Percentiles rank a stretch among this genome's conserved stretches.
Conservation (phyloP, 257 asterid genomes). For the Rauvolfia tetraphylla region DNA sequence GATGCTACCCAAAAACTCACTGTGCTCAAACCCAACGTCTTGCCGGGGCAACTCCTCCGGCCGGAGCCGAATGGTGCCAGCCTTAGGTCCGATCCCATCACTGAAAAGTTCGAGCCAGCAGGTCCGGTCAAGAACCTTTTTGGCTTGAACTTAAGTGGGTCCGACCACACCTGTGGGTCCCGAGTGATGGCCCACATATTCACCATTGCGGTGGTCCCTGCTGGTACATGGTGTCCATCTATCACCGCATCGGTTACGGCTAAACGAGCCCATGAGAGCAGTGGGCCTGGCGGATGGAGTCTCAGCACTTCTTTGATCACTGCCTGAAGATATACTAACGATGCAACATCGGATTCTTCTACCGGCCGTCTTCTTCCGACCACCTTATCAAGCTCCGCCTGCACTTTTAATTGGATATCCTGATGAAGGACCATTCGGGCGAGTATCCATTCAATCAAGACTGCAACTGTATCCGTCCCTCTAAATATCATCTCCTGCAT, state of each 20-base stretch:
- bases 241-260: conserved; percentile 11
- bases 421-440: conserved; percentile 28
- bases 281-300: conserved; percentile 38
- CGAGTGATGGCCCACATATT: conserved; percentile 38
- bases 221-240: conserved; percentile 24
- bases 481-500: conserved; percentile 38
- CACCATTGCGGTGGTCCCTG: conserved; percentile 34
- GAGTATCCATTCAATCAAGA: conserved; percentile 32
- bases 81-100: conserved; percentile 30
- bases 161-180: conserved; percentile 22
- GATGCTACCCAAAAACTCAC: conserved; percentile 33
- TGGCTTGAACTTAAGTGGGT: conserved; percentile 23
- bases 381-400: conserved; percentile 20
- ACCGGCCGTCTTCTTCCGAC: not conserved
- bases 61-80: conserved; percentile 41
- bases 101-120: conserved; percentile 4
- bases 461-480: conserved; percentile 35
- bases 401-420: conserved; percentile 26
- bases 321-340: conserved; percentile 21
- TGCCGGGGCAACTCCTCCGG: conserved; percentile 30
- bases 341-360: conserved; percentile 18
- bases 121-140: conserved; percentile 14
- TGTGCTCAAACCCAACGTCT: conserved; percentile 28
- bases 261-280: conserved; percentile 32
- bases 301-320: conserved; percentile 35